Percentiles rank a stretch among this genome's conserved stretches.
These are phyloP conservation scores for Lycium ferocissimum DNA, from an alignment of 257 asterid genomes.

Conservation along the genomic window DNA sequence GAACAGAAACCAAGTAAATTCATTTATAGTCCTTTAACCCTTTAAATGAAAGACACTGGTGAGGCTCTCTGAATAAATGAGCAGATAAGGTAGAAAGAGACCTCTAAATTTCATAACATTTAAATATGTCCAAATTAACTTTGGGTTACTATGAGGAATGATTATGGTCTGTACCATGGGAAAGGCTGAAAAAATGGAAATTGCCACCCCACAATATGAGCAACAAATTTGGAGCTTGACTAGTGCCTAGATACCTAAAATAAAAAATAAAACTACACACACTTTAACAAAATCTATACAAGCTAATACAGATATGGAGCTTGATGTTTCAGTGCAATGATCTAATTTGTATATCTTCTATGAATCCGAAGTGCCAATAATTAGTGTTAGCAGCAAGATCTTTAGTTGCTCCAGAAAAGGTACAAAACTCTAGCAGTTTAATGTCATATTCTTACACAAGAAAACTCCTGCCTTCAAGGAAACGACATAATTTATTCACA, in stretches of 20 bases:
- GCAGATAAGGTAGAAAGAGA: background rate
- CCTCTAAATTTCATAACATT: background rate
- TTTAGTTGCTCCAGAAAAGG: background rate
- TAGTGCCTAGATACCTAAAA: background rate
- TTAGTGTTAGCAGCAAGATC: constrained; percentile 16
- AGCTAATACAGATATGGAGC: constrained; percentile 13
- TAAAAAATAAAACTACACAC: background rate
- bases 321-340: constrained; percentile 5
- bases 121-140: background rate
- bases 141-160: background rate
- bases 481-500: background rate
- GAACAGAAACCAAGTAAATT: constrained; percentile 24
- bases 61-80: constrained; percentile 18
- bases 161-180: constrained; percentile 9
- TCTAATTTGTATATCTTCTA: background rate
- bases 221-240: background rate
- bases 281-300: background rate
- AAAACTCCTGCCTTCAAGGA: background rate
- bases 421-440: background rate
- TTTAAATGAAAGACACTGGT: background rate
- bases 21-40: background rate
- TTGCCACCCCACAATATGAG: background rate
- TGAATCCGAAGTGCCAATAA: constrained; percentile 16
- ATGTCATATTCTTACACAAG: constrained; percentile 20
- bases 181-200: constrained; percentile 16